These are phyloP conservation scores for Serpula lacrymans DNA, from an alignment of 768 basidiomycete species.

Conservation along the genomic window DNA sequence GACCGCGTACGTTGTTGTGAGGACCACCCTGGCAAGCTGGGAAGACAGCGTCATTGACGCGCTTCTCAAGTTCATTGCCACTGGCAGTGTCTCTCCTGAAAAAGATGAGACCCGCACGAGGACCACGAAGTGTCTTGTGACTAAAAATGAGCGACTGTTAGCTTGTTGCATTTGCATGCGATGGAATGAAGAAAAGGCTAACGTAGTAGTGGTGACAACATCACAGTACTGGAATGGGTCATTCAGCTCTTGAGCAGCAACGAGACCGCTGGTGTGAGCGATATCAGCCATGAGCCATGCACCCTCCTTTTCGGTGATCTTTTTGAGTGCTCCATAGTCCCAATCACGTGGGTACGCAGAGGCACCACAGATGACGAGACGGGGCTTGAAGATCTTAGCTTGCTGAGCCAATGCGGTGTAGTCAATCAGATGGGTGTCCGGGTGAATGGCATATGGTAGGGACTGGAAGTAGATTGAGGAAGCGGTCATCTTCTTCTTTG, in stretches of 20 bases:
- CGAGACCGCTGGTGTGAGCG: slow-evolving; percentile 93
- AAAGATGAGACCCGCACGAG: slow-evolving; percentile 97
- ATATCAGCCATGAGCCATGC: slow-evolving; percentile 96
- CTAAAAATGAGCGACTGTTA: slow-evolving; percentile 31
- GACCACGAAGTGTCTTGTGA: slow-evolving; percentile 98
- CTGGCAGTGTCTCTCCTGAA: slow-evolving; percentile 90
- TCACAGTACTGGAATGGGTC: slow-evolving; percentile 96
- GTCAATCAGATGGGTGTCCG: slow-evolving; percentile 84
- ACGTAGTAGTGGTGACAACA: slow-evolving; percentile 97
- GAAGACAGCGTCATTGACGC: slow-evolving; percentile 98
- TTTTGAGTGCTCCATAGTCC: slow-evolving; percentile 85
- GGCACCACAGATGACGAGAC: slow-evolving; percentile 94
- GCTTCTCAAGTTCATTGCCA: slow-evolving; percentile 86
- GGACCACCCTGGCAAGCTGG: slow-evolving; percentile 99
- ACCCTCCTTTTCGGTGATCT: slow-evolving; percentile 81
- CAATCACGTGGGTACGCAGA: slow-evolving; percentile 98
- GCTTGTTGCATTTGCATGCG: too few relatives aligned
- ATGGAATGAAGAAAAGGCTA: slow-evolving; percentile 26
- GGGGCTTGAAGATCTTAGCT: slow-evolving; percentile 94
- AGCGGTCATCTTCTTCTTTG: slow-evolving; percentile 99
- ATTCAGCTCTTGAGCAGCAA: slow-evolving; percentile 87
- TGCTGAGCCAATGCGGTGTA: slow-evolving; percentile 77
- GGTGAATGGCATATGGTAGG: slow-evolving; percentile 85
- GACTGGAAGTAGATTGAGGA: slow-evolving; percentile 99
- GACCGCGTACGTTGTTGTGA: slow-evolving; percentile 83